Base-by-base conservation (phyloP, 2,329 filamentous ascomycete species). In the Dactylellina haptotyla region DNA sequence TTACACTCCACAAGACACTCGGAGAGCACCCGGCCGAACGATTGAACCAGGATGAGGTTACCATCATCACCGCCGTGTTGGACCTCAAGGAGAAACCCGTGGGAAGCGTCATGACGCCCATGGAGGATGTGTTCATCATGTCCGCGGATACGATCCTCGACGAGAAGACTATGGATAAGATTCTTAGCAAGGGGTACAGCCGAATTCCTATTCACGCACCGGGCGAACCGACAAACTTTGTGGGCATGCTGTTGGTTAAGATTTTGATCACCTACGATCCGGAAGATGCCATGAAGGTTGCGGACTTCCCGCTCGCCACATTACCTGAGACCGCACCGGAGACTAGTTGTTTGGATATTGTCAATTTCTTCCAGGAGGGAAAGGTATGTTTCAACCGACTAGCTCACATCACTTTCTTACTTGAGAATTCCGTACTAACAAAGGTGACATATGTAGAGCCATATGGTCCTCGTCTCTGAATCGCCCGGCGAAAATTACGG, bases 361-460 rank as follows among this genome's bases (percentile, higher is more conserved):
- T 99, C 82, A 99, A 99, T 83, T 99, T 97, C 82, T 99, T 99
- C 84, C 95, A 99, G 81, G 95, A 99, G 83, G 95, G 95, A 78
- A 99, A 99, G 74, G 69, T 75, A 63, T 4, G 69, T 37, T 28
- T 26, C 5, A 39, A 3, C 26, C 8, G 20, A n/a, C 12, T 37
- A 1, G 12, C 20, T 14, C 46, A 12, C 9, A 32, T 43, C 1
- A n/a, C 18, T 14, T 10, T 28, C n/a, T 26, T 2, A 30, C 10
- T 61, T 51, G 16, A 39, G 12, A n/a, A 12, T 37, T 43, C 28
- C 25, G 3, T 48, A n/a, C 23, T 61, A n/a, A 56, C 20, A 16
- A 4, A 2, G n/a, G n/a, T n/a, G n/a, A n/a, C n/a, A n/a, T 32
- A 9, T 32, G 3, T 14, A 67, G 63, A 67, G 63, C 23, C 95